Evolutionary conservation across 1,284 basidiomycete genomes (phyloP).

Genomic region (Rhodofomes roseus): DNA sequence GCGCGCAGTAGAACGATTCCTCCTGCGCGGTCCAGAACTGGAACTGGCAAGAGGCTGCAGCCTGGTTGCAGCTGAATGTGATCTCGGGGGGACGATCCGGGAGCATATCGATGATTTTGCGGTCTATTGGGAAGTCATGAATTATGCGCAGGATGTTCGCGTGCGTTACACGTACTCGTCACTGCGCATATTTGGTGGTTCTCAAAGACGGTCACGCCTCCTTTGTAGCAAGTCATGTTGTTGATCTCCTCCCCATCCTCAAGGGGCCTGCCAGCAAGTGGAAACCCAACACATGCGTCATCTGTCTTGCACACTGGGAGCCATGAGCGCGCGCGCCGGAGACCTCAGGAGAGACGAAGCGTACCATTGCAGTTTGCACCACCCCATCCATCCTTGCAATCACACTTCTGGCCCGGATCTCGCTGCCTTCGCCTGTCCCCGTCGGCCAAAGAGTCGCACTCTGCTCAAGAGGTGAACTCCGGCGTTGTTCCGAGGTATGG

Average conservation of each 20-base stretch:
- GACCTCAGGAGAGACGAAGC: neutral
- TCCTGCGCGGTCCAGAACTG: slow-evolving; percentile 96
- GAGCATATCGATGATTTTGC: slow-evolving; percentile 87
- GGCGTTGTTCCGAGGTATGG: neutral
- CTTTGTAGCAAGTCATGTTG: slow-evolving; percentile 93
- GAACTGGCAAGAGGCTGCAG: slow-evolving; percentile 73
- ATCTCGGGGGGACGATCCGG: slow-evolving; percentile 89
- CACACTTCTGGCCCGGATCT: slow-evolving; percentile 72
- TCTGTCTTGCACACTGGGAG: slow-evolving; percentile 79
- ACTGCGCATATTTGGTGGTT: slow-evolving; percentile 98
- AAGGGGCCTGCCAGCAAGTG: slow-evolving; percentile 47
- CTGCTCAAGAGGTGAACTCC: slow-evolving; percentile 32
- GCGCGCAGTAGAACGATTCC: slow-evolving; percentile 94
- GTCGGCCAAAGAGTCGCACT: slow-evolving; percentile 90
- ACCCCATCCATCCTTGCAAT: slow-evolving; percentile 92
- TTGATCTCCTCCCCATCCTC: slow-evolving; percentile 45
- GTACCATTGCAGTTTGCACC: slow-evolving; percentile 97
- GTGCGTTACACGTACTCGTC: slow-evolving; percentile 67
- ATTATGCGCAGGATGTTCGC: neutral
- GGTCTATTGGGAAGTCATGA: slow-evolving; percentile 45
- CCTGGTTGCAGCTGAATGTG: slow-evolving; percentile 83
- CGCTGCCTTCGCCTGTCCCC: slow-evolving; percentile 82
- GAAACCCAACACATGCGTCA: slow-evolving; percentile 74
- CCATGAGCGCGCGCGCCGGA: neutral
- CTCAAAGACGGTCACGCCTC: slow-evolving; percentile 86